phyloP scores from a whole-genome alignment of 257 asterid species.

The Forsythia viridissima region DNA sequence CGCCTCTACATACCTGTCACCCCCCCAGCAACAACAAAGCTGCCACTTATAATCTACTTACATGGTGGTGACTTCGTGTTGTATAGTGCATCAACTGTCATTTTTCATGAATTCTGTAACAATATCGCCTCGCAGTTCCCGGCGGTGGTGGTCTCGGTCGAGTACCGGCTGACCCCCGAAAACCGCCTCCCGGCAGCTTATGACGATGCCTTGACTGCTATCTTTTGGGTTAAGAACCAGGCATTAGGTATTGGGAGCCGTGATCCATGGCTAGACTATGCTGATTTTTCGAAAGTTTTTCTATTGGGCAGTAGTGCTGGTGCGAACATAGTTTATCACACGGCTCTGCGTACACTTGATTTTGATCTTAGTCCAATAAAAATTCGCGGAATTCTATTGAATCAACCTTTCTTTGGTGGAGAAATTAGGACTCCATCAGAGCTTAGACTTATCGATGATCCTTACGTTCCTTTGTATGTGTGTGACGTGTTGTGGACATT shows the following conservation, averaged over 20 bases:
- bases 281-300: constrained; percentile 28
- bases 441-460: constrained; percentile 25
- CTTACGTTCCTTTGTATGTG: constrained; percentile 24
- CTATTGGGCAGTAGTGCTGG: constrained; percentile 42
- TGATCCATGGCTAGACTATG: constrained; percentile 34
- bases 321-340: constrained; percentile 37
- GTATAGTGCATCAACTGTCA: constrained; percentile 31
- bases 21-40: constrained; percentile 17
- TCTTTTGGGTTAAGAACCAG: constrained; percentile 34
- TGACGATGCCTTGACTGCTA: constrained; percentile 33
- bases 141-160: constrained; percentile 31
- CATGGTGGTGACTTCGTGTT: constrained; percentile 47
- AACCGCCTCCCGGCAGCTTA: constrained; percentile 42
- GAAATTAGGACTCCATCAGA: constrained; percentile 23
- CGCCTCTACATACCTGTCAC: constrained; percentile 27
- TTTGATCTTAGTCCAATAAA: constrained; percentile 26
- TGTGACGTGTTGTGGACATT: constrained; percentile 32
- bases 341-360: constrained; percentile 23
- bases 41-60: constrained; percentile 37
- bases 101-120: constrained; percentile 38
- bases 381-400: constrained; percentile 33
- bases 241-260: constrained; percentile 36
- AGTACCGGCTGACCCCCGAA: constrained; percentile 39
- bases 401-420: constrained; percentile 45
- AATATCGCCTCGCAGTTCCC: constrained; percentile 32